Evolutionary conservation across 169 alveolate genomes (phyloP).

Genomic region (Babesia ovata): DNA sequence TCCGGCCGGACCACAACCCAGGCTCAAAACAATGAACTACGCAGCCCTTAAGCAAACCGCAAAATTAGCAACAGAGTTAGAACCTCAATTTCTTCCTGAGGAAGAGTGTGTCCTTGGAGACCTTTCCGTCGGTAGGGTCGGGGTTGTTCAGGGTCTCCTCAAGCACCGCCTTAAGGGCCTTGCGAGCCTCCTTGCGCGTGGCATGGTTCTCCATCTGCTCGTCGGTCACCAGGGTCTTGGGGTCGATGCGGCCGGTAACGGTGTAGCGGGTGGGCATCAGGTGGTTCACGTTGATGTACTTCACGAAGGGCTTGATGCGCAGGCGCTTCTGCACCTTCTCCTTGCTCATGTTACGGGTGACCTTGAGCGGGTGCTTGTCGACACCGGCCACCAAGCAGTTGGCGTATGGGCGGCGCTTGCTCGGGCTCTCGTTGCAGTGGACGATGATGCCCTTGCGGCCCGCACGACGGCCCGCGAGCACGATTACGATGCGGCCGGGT

Average conservation of each 20-base stretch:
- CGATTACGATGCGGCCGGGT: constrained; percentile 97
- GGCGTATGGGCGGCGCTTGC: constrained; percentile 93
- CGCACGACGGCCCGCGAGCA: constrained; percentile 97
- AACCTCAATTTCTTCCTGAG: constrained; percentile 68
- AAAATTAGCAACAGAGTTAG: constrained; percentile 18
- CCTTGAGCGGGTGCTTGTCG: constrained; percentile 94
- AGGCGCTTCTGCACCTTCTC: constrained; percentile 91
- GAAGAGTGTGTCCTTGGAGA: constrained; percentile 53
- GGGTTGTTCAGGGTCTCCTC: constrained; percentile 64
- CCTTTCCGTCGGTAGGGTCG: constrained; percentile 58
- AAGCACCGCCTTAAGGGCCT: constrained; percentile 61
- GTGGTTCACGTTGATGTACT: constrained; percentile 96
- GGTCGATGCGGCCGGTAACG: constrained; percentile 63
- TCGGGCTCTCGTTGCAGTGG: constrained; percentile 92
- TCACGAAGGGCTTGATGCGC: constrained; percentile 93
- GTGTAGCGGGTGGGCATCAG: constrained; percentile 95
- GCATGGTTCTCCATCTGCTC: constrained; percentile 68
- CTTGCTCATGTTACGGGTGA: constrained; percentile 90
- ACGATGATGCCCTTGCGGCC: constrained; percentile 98
- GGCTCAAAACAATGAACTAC: too few relatives aligned
- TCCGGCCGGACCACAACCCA: too few relatives aligned
- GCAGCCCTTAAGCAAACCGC: neutral
- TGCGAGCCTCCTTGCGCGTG: constrained; percentile 62
- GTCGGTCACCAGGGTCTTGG: constrained; percentile 66
- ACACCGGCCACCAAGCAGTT: constrained; percentile 96